phyloP scores from a whole-genome alignment of 495 filamentous ascomycete genomes.

The Neurospora sp. region DNA sequence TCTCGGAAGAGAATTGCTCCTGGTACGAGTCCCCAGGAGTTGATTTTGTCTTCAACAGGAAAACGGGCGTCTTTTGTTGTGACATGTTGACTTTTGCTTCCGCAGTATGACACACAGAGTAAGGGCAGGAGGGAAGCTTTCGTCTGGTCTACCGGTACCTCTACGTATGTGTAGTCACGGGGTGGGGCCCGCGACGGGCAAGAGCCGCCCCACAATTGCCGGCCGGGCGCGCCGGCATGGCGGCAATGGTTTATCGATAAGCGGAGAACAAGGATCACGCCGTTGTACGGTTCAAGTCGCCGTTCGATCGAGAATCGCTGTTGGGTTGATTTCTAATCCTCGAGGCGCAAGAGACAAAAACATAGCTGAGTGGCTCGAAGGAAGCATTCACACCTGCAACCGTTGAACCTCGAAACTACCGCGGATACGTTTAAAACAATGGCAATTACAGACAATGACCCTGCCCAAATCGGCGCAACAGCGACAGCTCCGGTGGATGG shows the following conservation, averaged over 20 bases:
- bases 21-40: slow-evolving; percentile 69
- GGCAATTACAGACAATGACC: not conserved
- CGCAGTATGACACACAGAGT: not conserved
- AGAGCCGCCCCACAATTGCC: not conserved
- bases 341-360: not conserved
- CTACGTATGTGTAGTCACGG: not conserved
- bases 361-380: not conserved
- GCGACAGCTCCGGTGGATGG: not conserved
- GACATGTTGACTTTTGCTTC: slow-evolving; percentile 4
- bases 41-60: slow-evolving; percentile 83
- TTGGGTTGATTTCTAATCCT: not conserved
- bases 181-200: not conserved
- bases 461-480: not conserved
- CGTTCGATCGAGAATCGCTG: not conserved
- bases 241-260: not conserved
- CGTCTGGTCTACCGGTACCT: not conserved
- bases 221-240: not conserved
- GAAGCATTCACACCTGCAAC: not conserved
- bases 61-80: slow-evolving; percentile 40
- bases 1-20: slow-evolving; percentile 49
- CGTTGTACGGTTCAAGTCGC: not conserved
- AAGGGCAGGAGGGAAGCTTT: not conserved
- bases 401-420: not conserved
- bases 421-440: not conserved
- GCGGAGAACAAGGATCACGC: not conserved